These are phyloP conservation scores for Rhizomucor miehei DNA, from an alignment of 371 early-diverging fungal genomes.

Conservation along the genomic window DNA sequence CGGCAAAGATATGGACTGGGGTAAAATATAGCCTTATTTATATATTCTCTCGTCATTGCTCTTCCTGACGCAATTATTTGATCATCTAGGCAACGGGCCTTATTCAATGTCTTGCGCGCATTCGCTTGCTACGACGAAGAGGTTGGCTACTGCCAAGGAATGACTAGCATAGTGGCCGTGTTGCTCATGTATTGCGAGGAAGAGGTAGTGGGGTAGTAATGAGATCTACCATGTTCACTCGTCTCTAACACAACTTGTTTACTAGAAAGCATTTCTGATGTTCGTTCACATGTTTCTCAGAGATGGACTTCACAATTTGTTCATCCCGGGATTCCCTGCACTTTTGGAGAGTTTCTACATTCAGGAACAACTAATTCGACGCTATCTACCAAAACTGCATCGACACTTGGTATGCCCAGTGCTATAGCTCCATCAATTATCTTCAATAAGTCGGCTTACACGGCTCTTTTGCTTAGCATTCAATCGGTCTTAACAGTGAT, in stretches of 20 bases:
- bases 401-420: constrained; percentile 40
- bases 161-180: constrained; percentile 89
- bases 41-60: not conserved
- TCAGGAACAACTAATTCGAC: constrained; percentile 52
- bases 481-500: constrained; percentile 45
- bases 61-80: not conserved
- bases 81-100: constrained; percentile 56
- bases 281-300: constrained; percentile 54
- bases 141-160: constrained; percentile 95
- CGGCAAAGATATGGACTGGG: constrained; percentile 62
- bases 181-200: constrained; percentile 90
- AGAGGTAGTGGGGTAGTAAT: constrained; percentile 50
- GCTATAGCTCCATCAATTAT: not conserved
- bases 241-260: not conserved
- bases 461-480: constrained; percentile 28
- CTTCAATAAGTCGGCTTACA: not conserved
- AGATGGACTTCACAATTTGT: constrained; percentile 54
- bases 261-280: constrained; percentile 52
- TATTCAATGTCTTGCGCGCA: constrained; percentile 87
- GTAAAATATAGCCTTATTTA: constrained; percentile 23
- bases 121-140: constrained; percentile 84
- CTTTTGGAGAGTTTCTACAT: constrained; percentile 63
- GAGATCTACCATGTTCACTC: not conserved
- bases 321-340: constrained; percentile 60
- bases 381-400: constrained; percentile 49